Conservation (phyloP, 148 eudicot genomes). For the Vaccinium darrowii region DNA sequence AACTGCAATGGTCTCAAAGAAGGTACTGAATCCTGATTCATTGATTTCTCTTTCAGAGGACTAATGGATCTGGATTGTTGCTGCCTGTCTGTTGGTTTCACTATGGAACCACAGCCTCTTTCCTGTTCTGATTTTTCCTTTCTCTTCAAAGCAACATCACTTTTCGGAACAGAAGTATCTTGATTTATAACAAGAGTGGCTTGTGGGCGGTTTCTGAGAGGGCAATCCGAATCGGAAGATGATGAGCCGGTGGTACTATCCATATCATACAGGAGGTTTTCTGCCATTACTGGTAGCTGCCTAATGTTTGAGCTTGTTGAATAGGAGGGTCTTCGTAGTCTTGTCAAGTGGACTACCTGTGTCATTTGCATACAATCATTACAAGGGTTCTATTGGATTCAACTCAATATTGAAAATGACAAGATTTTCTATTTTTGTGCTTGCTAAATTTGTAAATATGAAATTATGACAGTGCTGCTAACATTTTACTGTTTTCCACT, state of each 20-base stretch:
- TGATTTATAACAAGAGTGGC: conserved; percentile 15
- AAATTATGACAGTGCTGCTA: not conserved
- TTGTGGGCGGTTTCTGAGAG: conserved; percentile 25
- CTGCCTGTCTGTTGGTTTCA: conserved; percentile 26
- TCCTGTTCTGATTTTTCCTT: conserved; percentile 27
- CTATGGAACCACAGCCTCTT: conserved; percentile 15
- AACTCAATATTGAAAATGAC: not conserved
- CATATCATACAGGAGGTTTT: conserved; percentile 76
- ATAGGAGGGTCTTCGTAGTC: conserved; percentile 60
- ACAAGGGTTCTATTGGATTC: not conserved
- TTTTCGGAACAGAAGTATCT: conserved; percentile 14
- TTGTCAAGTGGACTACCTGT: conserved; percentile 73
- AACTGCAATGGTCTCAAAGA: conserved; percentile 31
- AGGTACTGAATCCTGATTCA: conserved; percentile 37
- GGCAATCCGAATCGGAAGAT: conserved; percentile 74
- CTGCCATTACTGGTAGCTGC: conserved; percentile 56
- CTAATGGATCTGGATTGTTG: conserved; percentile 38
- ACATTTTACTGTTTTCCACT: not conserved
- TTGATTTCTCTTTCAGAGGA: conserved; percentile 65
- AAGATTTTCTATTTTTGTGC: not conserved
- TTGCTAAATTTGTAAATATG: not conserved
- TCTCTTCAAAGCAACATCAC: conserved; percentile 23
- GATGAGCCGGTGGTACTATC: conserved; percentile 70
- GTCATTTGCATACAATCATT: conserved; percentile 14
- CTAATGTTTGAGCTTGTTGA: conserved; percentile 33